Evolutionary conservation across 371 early-diverging fungal genomes (phyloP).

Genomic region (Lichtheimia ramosa): DNA sequence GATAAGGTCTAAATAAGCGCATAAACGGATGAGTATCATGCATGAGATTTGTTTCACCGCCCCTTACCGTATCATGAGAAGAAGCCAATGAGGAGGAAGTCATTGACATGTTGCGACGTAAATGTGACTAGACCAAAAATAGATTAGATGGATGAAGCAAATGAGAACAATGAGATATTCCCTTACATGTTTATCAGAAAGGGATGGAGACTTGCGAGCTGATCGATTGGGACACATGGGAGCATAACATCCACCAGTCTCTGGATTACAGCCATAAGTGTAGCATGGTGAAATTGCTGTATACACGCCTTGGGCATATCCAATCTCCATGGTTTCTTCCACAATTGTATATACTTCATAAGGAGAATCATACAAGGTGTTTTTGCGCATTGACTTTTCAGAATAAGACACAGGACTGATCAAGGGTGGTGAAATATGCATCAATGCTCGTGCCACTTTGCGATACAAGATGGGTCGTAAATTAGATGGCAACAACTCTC

Average conservation of each 20-base stretch:
- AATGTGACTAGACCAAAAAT: not conserved
- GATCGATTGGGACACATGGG: conserved; percentile 37
- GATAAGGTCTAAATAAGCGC: conserved; percentile 24
- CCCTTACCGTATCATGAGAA: conserved; percentile 48
- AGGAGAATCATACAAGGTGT: conserved; percentile 35
- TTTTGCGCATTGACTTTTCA: conserved; percentile 38
- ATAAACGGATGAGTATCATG: not conserved
- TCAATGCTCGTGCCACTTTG: conserved; percentile 34
- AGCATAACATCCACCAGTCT: conserved; percentile 41
- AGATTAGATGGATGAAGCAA: not conserved
- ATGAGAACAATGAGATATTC: not conserved
- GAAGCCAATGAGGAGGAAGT: conserved; percentile 19
- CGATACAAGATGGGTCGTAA: conserved; percentile 17
- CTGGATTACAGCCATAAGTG: conserved; percentile 29
- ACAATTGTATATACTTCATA: conserved; percentile 40
- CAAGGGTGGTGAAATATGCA: conserved; percentile 32
- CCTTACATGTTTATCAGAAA: conserved; percentile 2
- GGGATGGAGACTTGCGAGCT: not conserved
- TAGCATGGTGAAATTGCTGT: conserved; percentile 43
- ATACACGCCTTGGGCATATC: conserved; percentile 31
- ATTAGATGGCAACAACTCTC: conserved; percentile 25
- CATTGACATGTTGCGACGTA: conserved; percentile 8
- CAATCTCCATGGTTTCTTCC: conserved; percentile 25
- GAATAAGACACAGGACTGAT: conserved; percentile 39
- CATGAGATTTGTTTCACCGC: no score